Conservation (phyloP, 2,329 filamentous ascomycete genomes). For the Fusarium lateritium region DNA sequence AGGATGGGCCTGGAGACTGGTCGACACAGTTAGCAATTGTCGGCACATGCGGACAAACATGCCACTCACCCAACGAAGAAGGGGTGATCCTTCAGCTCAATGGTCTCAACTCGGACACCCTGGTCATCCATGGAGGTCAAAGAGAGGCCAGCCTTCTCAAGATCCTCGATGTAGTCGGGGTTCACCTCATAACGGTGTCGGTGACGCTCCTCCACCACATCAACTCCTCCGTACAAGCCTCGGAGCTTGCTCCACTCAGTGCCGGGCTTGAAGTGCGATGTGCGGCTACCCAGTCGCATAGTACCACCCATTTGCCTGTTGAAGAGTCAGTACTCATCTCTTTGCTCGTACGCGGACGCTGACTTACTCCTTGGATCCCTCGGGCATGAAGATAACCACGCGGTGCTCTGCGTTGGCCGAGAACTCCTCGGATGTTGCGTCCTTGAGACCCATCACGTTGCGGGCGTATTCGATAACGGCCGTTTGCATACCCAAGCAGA, state of each 20-base stretch:
- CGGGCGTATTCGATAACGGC: conserved; percentile 92
- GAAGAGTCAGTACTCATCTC: conserved; percentile 10
- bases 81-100: conserved; percentile 44
- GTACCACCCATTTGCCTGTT: conserved; percentile 76
- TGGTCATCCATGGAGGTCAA: conserved; percentile 60
- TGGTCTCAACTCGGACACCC: conserved; percentile 38
- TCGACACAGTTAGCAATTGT: conserved; percentile 63
- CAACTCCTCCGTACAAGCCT: conserved; percentile 75
- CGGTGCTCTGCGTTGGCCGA: conserved; percentile 71
- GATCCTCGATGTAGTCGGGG: conserved; percentile 78
- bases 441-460: conserved; percentile 75
- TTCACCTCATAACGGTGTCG: conserved; percentile 94
- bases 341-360: accelerated
- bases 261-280: conserved; percentile 80
- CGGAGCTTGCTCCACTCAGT: conserved; percentile 86
- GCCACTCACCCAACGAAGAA: conserved; percentile 38
- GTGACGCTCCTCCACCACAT: conserved; percentile 79
- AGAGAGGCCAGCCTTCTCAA: conserved; percentile 78
- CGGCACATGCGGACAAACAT: background rate
- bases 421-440: conserved; percentile 71
- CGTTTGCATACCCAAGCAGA: conserved; percentile 94
- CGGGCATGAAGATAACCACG: conserved; percentile 93
- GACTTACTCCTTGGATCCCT: conserved; percentile 64
- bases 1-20: conserved; percentile 71
- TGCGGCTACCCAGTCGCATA: conserved; percentile 85